Evolutionary conservation across 768 basidiomycete species (phyloP), one percentile per base, ranked within the genome.

Genomic region (Epithele typhae): DNA sequence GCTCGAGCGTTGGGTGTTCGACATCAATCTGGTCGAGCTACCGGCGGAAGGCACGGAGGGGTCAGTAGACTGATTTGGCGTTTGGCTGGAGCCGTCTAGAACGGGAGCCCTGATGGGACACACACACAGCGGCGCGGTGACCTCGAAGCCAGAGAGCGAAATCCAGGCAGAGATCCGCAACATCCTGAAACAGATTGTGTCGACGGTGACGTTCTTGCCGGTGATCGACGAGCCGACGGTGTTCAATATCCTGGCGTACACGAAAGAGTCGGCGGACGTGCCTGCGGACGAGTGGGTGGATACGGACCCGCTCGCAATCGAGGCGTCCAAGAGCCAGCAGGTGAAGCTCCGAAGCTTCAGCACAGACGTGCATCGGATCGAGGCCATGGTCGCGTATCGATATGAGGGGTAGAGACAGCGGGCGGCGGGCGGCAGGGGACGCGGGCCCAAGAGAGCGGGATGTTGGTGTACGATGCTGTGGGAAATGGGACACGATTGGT

Each of bases 1-100:
- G 8, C 78, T 97, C 37, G 96, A 99, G 67, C 79, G 96, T 53
- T 99, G 96, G 96, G 93, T 97, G 39, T 98, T 99, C 64, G 94
- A 98, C 66, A 77, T 99, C 64, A 84, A 91, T 60, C 75, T 93
- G 43, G 79, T 91, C 35, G 82, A 87, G 44, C 79, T 77, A 19
- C 70, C 81, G 9, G 58, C 74, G 1, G 76, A 78, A 40, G 63
- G 70, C 25, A 58, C 67, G 36, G 53, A 55, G 59, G 64, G 71
- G 82, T 86, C 60, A 53, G 81, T 69, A 24, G 32, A 25, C 19
- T 19, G 38, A 33, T 42, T 43, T 43, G 21, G 8, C 33, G 39
- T 30, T 45, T 51, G 46, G 55, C 12, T n/a, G 21, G 12, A 43
- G 34, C 18, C 9, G 35, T 43, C 42, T 22, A 35, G 32, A 35